These are phyloP conservation scores for Nicotiana tabacum DNA, from an alignment of 257 asterid species.

Conservation along the genomic window DNA sequence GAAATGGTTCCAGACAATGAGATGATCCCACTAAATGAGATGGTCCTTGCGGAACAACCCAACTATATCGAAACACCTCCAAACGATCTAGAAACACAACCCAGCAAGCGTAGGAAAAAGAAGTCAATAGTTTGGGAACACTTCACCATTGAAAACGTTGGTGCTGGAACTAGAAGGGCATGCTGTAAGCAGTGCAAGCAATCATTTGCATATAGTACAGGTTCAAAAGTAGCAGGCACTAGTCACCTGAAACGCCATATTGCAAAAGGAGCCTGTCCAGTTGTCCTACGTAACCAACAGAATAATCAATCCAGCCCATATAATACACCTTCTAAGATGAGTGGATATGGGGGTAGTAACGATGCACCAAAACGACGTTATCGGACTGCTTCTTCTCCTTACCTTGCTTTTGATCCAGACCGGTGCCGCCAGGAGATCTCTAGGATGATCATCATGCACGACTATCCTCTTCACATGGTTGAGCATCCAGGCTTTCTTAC, in stretches of 20 bases:
- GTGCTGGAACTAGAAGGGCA: constrained; percentile 78
- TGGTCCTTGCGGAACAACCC: constrained; percentile 48
- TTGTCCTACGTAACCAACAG: constrained; percentile 43
- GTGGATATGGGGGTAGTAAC: constrained; percentile 28
- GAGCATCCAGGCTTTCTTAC: constrained; percentile 93
- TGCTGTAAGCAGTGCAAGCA: constrained; percentile 97
- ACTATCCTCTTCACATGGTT: constrained; percentile 93
- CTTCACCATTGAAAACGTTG: constrained; percentile 77
- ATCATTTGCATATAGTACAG: constrained; percentile 95
- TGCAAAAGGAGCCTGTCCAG: constrained; percentile 88
- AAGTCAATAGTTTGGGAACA: constrained; percentile 97
- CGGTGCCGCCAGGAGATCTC: constrained; percentile 84
- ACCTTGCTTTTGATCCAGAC: constrained; percentile 66
- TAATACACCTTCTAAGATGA: constrained; percentile 70
- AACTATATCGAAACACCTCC: constrained; percentile 31
- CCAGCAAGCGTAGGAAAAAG: constrained; percentile 69
- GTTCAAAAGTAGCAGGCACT: constrained; percentile 92
- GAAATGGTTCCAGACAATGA: not conserved
- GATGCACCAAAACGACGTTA: constrained; percentile 71
- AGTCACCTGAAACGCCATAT: constrained; percentile 99
- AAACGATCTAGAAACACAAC: constrained; percentile 22
- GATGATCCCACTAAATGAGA: constrained; percentile 30
- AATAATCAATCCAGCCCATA: constrained; percentile 29
- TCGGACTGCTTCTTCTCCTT: constrained; percentile 54
- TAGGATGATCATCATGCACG: constrained; percentile 90